Evolutionary conservation across 805 yeast species (phyloP).

Genomic region (Zygoascus bituminiphila): DNA sequence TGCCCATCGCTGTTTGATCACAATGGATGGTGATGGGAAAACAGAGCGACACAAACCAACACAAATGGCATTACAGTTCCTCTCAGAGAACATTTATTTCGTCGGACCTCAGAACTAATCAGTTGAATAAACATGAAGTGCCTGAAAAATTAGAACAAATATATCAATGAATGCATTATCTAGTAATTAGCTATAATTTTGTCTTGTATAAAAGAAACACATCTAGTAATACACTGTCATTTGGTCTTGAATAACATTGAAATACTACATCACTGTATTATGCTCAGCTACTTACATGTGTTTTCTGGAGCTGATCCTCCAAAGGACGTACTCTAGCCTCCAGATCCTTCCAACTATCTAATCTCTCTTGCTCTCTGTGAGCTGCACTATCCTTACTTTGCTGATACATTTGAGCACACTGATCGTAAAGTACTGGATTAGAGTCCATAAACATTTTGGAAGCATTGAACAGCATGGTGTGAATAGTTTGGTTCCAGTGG

Average conservation of each 20-base stretch:
- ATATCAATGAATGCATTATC: no score
- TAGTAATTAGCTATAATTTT: no score
- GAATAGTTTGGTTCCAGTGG: constrained; percentile 93
- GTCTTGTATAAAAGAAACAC: no score
- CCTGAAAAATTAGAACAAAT: no score
- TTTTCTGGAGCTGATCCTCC: constrained; percentile 2
- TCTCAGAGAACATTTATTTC: no score
- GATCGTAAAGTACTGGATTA: constrained; percentile 83
- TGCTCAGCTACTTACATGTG: not conserved
- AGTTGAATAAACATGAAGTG: no score
- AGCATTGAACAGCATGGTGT: constrained; percentile 83
- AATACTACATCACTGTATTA: no score
- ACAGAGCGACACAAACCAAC: not conserved
- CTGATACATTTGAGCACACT: constrained; percentile 81
- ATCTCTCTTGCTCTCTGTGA: constrained; percentile 46
- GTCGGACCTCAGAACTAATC: no score
- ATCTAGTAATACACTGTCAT: no score
- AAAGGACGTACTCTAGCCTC: constrained; percentile 41
- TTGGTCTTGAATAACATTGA: no score
- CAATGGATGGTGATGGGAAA: not conserved
- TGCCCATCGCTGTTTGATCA: constrained; percentile 23
- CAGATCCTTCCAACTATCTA: constrained; percentile 52
- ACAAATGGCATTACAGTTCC: no score
- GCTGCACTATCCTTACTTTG: constrained; percentile 69
- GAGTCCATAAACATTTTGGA: constrained; percentile 87